These are phyloP conservation scores for Pinus taeda DNA, from an alignment of 75 land plant genomes.

Conservation along the genomic window DNA sequence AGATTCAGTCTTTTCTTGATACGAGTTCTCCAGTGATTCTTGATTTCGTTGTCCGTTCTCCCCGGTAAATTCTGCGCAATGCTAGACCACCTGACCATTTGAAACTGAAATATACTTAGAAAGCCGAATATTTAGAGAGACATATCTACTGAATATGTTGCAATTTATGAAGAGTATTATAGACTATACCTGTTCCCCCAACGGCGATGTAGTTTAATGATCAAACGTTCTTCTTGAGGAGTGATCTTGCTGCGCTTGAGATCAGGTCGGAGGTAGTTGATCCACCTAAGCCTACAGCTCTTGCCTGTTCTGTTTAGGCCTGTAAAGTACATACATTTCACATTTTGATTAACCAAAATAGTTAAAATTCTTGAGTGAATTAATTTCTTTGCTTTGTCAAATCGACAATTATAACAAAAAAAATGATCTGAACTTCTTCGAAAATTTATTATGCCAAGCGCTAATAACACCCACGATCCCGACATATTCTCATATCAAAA, in stretches of 20 bases:
- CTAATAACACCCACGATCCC: too few species aligned
- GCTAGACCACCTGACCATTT: conserved; percentile 14
- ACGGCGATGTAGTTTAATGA: conserved; percentile 72
- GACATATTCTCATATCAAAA: too few species aligned
- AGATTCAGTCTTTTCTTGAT: not conserved
- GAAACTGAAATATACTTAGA: not conserved
- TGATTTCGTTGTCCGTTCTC: conserved; percentile 20
- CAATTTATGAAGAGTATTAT: not conserved
- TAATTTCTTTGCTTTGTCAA: too few species aligned
- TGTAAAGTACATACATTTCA: conserved; percentile 1
- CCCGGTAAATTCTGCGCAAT: conserved; percentile 14
- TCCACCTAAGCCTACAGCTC: conserved; percentile 88
- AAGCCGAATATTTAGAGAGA: not conserved
- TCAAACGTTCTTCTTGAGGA: conserved; percentile 65
- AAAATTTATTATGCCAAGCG: too few species aligned
- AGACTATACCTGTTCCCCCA: conserved; percentile 54
- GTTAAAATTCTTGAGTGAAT: too few species aligned
- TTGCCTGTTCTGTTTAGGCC: conserved; percentile 77
- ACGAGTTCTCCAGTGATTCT: conserved; percentile 16
- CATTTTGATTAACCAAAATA: too few species aligned
- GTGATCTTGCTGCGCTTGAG: conserved; percentile 76
- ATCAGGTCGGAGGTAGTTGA: conserved; percentile 78
- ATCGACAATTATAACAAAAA: too few species aligned
- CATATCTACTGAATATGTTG: not conserved
- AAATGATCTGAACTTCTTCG: too few species aligned